These are phyloP conservation scores for Neopestalotiopsis sp. DNA, from an alignment of 2,329 filamentous ascomycete species.

Conservation along the genomic window DNA sequence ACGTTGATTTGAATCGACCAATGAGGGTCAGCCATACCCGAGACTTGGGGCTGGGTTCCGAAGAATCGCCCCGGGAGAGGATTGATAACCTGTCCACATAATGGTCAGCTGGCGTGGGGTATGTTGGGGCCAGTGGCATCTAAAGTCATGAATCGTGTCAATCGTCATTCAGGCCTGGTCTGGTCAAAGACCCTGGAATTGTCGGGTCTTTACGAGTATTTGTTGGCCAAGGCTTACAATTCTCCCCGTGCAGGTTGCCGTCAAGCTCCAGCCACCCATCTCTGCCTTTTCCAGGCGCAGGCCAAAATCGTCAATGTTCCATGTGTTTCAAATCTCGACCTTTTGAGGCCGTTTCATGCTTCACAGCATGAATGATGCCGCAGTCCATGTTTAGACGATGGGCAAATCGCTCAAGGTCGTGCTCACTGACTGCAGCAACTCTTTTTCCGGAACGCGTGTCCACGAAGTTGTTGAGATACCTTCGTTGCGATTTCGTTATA, in stretches of 20 bases:
- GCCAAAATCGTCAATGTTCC: constrained; percentile 29
- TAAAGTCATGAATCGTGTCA: constrained; percentile 27
- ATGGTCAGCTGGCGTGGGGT: neutral
- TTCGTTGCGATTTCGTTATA: neutral
- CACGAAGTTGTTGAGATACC: constrained; percentile 10
- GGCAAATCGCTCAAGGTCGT: constrained; percentile 19
- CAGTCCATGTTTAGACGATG: constrained; percentile 14
- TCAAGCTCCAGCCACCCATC: constrained; percentile 39
- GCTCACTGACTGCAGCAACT: constrained; percentile 20
- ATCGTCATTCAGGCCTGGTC: constrained; percentile 38
- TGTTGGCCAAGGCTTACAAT: constrained; percentile 19
- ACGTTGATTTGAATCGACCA: constrained; percentile 23
- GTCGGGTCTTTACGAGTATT: constrained; percentile 18
- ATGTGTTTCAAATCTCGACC: constrained; percentile 31
- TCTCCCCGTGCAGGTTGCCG: constrained; percentile 47
- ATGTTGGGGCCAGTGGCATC: neutral
- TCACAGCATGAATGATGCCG: constrained; percentile 24
- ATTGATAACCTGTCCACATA: neutral
- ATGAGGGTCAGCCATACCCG: constrained; percentile 32
- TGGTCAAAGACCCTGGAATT: constrained; percentile 27
- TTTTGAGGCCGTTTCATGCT: constrained; percentile 26
- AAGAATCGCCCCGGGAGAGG: constrained; percentile 22
- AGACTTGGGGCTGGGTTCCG: constrained; percentile 28
- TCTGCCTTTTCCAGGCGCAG: constrained; percentile 25
- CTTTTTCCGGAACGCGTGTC: constrained; percentile 1